These are phyloP conservation scores for Solanum sitiens DNA, from an alignment of 257 asterid genomes.

Conservation along the genomic window DNA sequence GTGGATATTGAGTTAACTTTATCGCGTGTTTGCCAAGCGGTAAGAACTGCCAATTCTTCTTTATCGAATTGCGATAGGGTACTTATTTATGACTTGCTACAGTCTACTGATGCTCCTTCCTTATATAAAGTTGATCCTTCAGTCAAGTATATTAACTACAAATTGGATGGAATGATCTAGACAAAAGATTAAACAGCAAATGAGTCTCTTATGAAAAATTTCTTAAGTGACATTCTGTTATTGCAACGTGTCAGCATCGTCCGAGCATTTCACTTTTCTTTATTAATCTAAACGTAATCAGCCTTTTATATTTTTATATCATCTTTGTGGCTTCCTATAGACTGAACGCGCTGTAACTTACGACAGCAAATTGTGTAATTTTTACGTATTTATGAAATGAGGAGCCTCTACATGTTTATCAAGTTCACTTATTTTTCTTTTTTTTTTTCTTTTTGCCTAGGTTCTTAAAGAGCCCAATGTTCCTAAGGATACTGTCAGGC, in stretches of 20 bases:
- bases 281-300: neutral
- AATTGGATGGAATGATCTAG: neutral
- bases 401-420: neutral
- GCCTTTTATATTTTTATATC: neutral
- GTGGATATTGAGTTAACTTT: constrained; percentile 73
- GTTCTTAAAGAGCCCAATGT: constrained; percentile 61
- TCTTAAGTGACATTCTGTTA: neutral
- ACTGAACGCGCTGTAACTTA: neutral
- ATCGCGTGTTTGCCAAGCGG: constrained; percentile 66
- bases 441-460: constrained; percentile 15
- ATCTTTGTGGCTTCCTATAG: neutral
- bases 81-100: neutral
- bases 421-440: neutral
- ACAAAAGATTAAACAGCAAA: neutral
- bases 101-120: neutral
- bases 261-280: neutral
- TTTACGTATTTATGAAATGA: neutral
- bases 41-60: constrained; percentile 16
- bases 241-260: neutral
- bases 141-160: neutral
- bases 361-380: neutral
- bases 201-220: neutral
- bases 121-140: neutral
- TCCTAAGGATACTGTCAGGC: constrained; percentile 51
- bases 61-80: neutral